phyloP scores from a whole-genome alignment of 1,139 yeast genomes.

The Hemisphaericaspora xylanilytica region DNA sequence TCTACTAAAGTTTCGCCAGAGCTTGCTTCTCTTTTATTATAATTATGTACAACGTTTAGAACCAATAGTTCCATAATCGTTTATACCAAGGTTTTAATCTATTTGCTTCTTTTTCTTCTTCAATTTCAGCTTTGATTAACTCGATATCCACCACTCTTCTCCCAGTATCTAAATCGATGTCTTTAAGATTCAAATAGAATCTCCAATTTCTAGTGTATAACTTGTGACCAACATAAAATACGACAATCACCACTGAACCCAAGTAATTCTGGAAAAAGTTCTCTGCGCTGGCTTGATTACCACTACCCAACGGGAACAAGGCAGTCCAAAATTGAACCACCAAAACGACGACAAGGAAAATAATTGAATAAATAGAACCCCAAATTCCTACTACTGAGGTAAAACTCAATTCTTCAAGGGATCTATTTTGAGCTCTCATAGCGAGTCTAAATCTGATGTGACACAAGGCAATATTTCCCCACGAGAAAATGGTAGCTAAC shows the following conservation, averaged over 20 bases:
- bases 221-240: slow-evolving; percentile 36
- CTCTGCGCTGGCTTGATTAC: slow-evolving; percentile 27
- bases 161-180: slow-evolving; percentile 36
- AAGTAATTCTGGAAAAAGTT: slow-evolving; percentile 39
- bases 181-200: slow-evolving; percentile 22
- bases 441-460: slow-evolving; percentile 42
- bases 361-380: slow-evolving; percentile 36
- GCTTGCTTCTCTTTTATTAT: background rate
- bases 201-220: slow-evolving; percentile 34
- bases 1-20: too few relatives aligned
- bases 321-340: slow-evolving; percentile 41
- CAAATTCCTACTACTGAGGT: slow-evolving; percentile 29
- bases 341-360: slow-evolving; percentile 29
- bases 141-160: slow-evolving; percentile 28
- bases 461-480: slow-evolving; percentile 40
- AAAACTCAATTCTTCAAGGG: slow-evolving; percentile 28
- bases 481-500: slow-evolving; percentile 40
- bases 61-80: slow-evolving; percentile 38
- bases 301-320: slow-evolving; percentile 31
- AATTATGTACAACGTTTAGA: slow-evolving; percentile 18
- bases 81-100: slow-evolving; percentile 20
- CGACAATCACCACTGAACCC: slow-evolving; percentile 31
- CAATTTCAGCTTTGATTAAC: slow-evolving; percentile 11
- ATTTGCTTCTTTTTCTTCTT: slow-evolving; percentile 11
- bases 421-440: slow-evolving; percentile 27